phyloP scores from a whole-genome alignment of 495 filamentous ascomycete species.

The Talaromyces thailandensis region DNA sequence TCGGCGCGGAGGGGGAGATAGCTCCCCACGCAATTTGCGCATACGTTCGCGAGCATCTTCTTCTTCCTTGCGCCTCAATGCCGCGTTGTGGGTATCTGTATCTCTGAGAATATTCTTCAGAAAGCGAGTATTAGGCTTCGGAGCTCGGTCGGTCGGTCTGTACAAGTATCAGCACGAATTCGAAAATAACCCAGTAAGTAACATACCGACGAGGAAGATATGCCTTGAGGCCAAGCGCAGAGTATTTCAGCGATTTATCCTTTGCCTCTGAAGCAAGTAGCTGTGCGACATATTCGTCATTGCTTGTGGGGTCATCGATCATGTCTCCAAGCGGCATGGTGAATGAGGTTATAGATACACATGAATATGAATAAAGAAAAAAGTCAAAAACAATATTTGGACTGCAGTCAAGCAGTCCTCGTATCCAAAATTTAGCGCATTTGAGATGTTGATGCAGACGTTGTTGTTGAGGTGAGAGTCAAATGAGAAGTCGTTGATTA shows the following conservation, averaged over 20 bases:
- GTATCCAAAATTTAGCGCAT: not conserved
- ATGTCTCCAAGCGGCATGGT: slow-evolving; percentile 17
- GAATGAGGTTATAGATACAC: slow-evolving; percentile 5
- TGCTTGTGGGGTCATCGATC: slow-evolving; percentile 31
- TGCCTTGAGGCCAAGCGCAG: slow-evolving; percentile 60
- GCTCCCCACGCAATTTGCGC: slow-evolving; percentile 36
- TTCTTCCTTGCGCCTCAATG: slow-evolving; percentile 73
- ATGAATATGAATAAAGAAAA: not conserved
- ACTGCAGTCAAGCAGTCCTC: not conserved
- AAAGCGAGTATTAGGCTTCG: slow-evolving; percentile 87
- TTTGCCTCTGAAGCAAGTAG: slow-evolving; percentile 67
- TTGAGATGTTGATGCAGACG: not conserved
- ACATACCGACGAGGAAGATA: slow-evolving; percentile 61
- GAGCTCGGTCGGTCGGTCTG: slow-evolving; percentile 54
- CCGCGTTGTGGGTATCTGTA: slow-evolving; percentile 83
- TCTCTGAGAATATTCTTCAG: slow-evolving; percentile 81
- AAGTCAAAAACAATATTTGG: not conserved
- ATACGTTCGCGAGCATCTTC: slow-evolving; percentile 51
- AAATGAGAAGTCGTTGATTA: not conserved
- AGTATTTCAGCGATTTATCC: slow-evolving; percentile 61
- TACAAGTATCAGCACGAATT: slow-evolving; percentile 3
- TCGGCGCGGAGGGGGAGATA: slow-evolving; percentile 9
- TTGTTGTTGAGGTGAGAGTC: not conserved
- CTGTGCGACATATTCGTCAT: slow-evolving; percentile 68
- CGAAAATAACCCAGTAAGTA: not conserved